These are phyloP conservation scores for Sabuloglossum arenarium DNA, from an alignment of 495 filamentous ascomycete species.

Conservation along the genomic window DNA sequence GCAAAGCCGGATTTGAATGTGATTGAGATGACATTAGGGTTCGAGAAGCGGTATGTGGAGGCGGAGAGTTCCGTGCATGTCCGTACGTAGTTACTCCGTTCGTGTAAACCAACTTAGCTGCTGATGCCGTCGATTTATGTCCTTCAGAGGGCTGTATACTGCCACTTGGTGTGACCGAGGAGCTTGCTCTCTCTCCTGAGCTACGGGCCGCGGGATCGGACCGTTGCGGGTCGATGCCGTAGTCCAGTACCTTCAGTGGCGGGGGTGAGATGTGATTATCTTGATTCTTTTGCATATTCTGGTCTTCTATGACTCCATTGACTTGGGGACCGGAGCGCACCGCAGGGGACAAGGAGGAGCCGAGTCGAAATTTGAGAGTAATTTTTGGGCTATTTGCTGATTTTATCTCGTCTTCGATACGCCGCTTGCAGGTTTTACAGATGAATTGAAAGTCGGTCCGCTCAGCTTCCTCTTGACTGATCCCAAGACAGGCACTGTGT, in stretches of 20 bases:
- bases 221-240: background rate
- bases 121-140: background rate
- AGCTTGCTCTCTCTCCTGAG: no score
- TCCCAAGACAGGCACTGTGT: slow-evolving; percentile 74
- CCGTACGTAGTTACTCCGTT: background rate
- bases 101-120: background rate
- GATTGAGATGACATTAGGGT: background rate
- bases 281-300: background rate
- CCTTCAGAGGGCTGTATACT: background rate
- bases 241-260: background rate
- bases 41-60: background rate
- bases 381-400: slow-evolving; percentile 38
- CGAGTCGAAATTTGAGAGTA: slow-evolving; percentile 44
- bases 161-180: no score
- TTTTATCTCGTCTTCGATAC: slow-evolving; percentile 37
- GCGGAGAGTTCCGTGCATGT: background rate
- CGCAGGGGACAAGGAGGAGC: slow-evolving; percentile 22
- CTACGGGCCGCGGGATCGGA: background rate
- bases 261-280: background rate
- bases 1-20: background rate
- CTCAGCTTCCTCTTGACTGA: slow-evolving; percentile 56
- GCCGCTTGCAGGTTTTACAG: slow-evolving; percentile 54
- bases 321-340: background rate
- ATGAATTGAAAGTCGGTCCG: slow-evolving; percentile 77
- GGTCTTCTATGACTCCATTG: background rate